Evolutionary conservation across 257 asterid species (phyloP).

Genomic region (Solanum tarapatanum): DNA sequence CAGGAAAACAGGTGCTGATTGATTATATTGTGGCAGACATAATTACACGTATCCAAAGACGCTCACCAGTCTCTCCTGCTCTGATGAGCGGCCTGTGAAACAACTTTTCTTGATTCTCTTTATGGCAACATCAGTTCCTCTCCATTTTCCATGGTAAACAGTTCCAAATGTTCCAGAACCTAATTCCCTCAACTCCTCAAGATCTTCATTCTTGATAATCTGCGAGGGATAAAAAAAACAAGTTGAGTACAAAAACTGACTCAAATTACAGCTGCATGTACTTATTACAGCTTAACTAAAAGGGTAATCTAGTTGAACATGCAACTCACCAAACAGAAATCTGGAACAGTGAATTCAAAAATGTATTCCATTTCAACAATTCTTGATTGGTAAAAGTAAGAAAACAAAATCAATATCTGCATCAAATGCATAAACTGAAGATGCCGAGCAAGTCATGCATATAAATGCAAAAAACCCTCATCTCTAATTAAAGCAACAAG

Average conservation of each 20-base stretch:
- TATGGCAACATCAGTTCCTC: slow-evolving; percentile 93
- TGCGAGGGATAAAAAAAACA: slow-evolving; percentile 13
- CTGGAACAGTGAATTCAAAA: not conserved
- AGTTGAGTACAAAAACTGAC: not conserved
- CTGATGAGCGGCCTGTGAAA: slow-evolving; percentile 82
- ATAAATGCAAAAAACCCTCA: not conserved
- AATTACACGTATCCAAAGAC: not conserved
- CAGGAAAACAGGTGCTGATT: not conserved
- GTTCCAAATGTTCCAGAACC: slow-evolving; percentile 97
- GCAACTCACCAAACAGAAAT: not conserved
- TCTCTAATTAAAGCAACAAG: not conserved
- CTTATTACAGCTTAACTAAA: not conserved
- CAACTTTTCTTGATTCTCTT: slow-evolving; percentile 87
- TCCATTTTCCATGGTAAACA: slow-evolving; percentile 95
- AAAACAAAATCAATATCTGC: not conserved
- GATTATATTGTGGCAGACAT: not conserved
- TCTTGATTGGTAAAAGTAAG: not conserved
- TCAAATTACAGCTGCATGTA: not conserved
- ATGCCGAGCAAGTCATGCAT: not conserved
- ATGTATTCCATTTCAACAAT: not conserved
- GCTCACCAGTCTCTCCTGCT: slow-evolving; percentile 69
- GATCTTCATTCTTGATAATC: slow-evolving; percentile 77
- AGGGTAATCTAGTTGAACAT: not conserved
- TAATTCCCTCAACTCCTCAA: slow-evolving; percentile 85
- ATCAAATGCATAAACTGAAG: not conserved